Base-by-base conservation (phyloP, 2,329 filamentous ascomycete species). In the Pochonia chlamydosporia region DNA sequence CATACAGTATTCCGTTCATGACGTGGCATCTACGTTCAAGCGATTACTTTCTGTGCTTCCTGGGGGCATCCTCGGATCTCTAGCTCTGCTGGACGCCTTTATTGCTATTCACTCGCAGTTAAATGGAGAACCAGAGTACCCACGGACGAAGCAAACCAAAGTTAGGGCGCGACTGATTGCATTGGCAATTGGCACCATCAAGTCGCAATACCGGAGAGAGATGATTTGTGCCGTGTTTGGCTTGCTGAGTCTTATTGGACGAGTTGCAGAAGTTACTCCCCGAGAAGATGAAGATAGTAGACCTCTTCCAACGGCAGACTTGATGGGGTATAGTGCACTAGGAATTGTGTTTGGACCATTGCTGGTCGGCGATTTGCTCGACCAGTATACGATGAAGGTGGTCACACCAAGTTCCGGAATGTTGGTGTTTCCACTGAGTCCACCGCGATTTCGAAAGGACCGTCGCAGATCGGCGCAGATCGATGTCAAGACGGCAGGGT, bases 21-120 rank as follows among this genome's bases (percentile, higher is more conserved):
- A 87, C 62, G 76, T 87, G 25, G 82, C 82, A 3, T 82, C 81
- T 2, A 73, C 79, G 0, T 85, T 87, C 63, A 87, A 87, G 56
- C 75, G 73, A 11, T 69, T 87, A n/a, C 66, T 87, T 1, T 72
- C 75, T 0, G 77, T 78, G 1, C 60, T 87, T 0, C 82, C 82
- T 0, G 82, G 82, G 0, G 84, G 84, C 0, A 81, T 87, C 35
- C 65, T 87, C 1, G 84, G 84, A 4, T 82, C 80, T 1, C 56
- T 84, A 13, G 61, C 70, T 2, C 60, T 85, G 1, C 84, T 86
- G 46, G 79, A 85, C 50, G 75, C 79, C 0, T 59, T 87, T 11
- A 74, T 84, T 9, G 75, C 76, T 10, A 80, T 86, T 14, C 72
- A 82, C 49, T 76, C 70, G 16, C 76, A 81, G 48, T 62, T 84